Percentiles rank a stretch among this genome's conserved stretches.
Conservation (phyloP, 768 basidiomycete genomes). For the Russula compacta region DNA sequence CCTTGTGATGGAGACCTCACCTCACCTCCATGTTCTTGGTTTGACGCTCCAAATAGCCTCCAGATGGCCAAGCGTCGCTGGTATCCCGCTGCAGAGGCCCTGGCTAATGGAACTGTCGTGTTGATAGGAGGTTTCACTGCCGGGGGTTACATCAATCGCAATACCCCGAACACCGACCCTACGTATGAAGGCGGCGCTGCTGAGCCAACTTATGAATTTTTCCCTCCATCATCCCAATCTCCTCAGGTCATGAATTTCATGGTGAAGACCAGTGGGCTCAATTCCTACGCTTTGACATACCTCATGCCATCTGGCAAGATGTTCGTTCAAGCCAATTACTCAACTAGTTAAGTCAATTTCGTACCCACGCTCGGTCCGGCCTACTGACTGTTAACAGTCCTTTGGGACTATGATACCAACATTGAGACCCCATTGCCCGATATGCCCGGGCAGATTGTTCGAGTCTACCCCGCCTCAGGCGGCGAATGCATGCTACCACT, state of each 20-base stretch:
- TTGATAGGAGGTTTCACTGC: slow-evolving; percentile 74
- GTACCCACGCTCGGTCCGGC: background rate
- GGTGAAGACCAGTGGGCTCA: slow-evolving; percentile 62
- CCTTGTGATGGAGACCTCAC: slow-evolving; percentile 52
- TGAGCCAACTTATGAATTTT: slow-evolving; percentile 79
- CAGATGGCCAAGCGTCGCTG: slow-evolving; percentile 63
- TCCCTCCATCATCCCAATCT: slow-evolving; percentile 44
- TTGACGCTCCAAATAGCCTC: slow-evolving; percentile 52
- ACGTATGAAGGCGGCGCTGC: slow-evolving; percentile 54
- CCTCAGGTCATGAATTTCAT: slow-evolving; percentile 57
- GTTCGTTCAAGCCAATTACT: slow-evolving; percentile 36
- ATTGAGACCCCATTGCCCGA: slow-evolving; percentile 19
- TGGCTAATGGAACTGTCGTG: slow-evolving; percentile 66
- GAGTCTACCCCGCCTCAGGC: slow-evolving; percentile 88
- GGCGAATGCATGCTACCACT: slow-evolving; percentile 83
- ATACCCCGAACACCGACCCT: slow-evolving; percentile 62
- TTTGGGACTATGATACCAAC: slow-evolving; percentile 49
- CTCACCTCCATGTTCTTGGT: slow-evolving; percentile 56
- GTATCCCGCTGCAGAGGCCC: slow-evolving; percentile 69
- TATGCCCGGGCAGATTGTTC: slow-evolving; percentile 65
- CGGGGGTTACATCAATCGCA: slow-evolving; percentile 72
- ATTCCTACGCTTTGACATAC: slow-evolving; percentile 67
- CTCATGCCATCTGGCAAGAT: slow-evolving; percentile 68
- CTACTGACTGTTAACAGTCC: slow-evolving; percentile 26
- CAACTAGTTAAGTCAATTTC: slow-evolving; percentile 43